Base-by-base conservation (phyloP, 495 filamentous ascomycete species). In the Aspergillus steynii region DNA sequence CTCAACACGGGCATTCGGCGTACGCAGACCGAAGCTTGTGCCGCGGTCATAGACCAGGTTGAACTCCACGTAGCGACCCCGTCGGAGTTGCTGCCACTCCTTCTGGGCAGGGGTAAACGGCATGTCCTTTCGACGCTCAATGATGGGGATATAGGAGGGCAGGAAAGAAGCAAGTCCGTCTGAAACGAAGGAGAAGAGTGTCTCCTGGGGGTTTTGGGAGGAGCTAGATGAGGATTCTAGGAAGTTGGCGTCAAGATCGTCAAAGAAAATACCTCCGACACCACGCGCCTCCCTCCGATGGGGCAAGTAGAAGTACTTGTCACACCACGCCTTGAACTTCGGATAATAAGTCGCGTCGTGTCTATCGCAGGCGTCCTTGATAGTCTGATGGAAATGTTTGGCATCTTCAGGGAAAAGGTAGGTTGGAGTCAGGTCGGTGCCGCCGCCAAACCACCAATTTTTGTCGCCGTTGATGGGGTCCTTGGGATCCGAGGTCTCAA, bases 401-500 rank as follows among this genome's bases (percentile, higher is more conserved):
- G 89, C 95, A 72, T 99, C 95, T 70, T 98, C 96, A 61, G 96
- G 92, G 77, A 96, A 98, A 25, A 99, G 85, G 70, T 98, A 99
- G 64, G 83, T 86, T 0, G 95, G 95, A 7, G 95, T 99, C 54
- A 99, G 75, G 78, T 99, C 95, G 5, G 90, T 93, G 29, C 95
- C 95, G 27, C 95, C 95, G 49, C 95, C 95, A 63, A 96, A 99
- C 95, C 95, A 99, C 96, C 96, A 99, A 57, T 83, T 83, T 69
- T 80, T 82, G 52, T 91, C 88, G 15, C 90, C 86, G 60, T 90
- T 90, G 68, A 88, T 87, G 8, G 79, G 79, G 42, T 80, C 73
- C 62, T 78, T 80, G 8, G 79, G 79, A 61, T 84, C 81, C 14
- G 82, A 80, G 6, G 95, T 99, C 80, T 99, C 95, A 70, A 99